Conservation (phyloP, 371 early-diverging fungal genomes). For the Spiromyces aspiralis region DNA sequence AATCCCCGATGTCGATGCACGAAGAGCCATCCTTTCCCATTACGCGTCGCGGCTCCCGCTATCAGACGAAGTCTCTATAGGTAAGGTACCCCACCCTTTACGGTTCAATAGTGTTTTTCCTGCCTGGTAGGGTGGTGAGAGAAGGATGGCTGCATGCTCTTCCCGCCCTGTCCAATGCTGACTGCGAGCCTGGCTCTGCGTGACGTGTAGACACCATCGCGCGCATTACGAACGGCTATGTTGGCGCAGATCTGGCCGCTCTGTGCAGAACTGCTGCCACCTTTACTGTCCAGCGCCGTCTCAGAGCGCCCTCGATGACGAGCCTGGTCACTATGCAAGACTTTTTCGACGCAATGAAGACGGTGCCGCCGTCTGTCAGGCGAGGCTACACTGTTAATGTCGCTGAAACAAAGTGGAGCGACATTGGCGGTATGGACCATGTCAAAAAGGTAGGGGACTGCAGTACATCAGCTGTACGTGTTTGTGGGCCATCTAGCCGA, state of each 20-base stretch:
- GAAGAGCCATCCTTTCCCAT: constrained; percentile 41
- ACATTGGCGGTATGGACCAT: constrained; percentile 84
- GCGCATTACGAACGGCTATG: constrained; percentile 76
- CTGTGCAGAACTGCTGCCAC: constrained; percentile 79
- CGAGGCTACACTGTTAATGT: constrained; percentile 44
- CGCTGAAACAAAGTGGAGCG: constrained; percentile 55
- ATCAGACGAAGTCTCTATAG: not conserved
- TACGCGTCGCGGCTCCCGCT: constrained; percentile 20
- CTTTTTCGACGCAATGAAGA: constrained; percentile 44
- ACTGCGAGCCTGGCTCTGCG: too few species aligned
- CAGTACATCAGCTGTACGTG: too few species aligned
- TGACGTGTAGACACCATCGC: not conserved
- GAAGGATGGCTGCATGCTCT: too few species aligned
- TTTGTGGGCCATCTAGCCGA: too few species aligned
- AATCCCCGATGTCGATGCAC: constrained; percentile 45
- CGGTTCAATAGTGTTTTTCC: not conserved
- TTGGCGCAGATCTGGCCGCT: constrained; percentile 91
- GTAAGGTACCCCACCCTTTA: too few species aligned
- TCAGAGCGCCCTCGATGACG: not conserved
- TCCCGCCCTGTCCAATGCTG: too few species aligned
- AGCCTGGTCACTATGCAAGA: constrained; percentile 29
- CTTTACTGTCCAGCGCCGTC: constrained; percentile 35
- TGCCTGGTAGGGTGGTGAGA: constrained; percentile 44
- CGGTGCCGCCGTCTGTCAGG: constrained; percentile 43
- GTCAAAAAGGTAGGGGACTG: constrained; percentile 61